Conservation (phyloP, 805 yeast genomes). For the Kodamaea leandrae region DNA sequence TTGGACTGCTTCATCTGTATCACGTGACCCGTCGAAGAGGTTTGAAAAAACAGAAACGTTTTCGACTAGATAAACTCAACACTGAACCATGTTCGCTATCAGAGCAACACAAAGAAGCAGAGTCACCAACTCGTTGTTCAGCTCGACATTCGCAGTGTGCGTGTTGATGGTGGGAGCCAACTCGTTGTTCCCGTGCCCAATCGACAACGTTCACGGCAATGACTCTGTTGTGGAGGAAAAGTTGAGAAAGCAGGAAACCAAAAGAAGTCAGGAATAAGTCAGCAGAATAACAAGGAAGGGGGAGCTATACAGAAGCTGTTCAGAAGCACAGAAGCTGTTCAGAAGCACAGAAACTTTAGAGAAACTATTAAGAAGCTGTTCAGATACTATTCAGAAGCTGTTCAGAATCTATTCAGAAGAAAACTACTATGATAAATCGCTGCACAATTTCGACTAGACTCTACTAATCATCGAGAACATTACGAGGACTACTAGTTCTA, state of each 20-base stretch:
- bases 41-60: neutral
- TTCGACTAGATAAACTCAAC: neutral
- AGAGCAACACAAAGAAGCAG: conserved; percentile 56
- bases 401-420: too few species aligned
- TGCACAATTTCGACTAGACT: too few species aligned
- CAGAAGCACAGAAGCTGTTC: too few species aligned
- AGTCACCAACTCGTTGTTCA: conserved; percentile 64
- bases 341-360: too few species aligned
- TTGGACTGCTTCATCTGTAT: neutral
- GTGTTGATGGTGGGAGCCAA: conserved; percentile 55
- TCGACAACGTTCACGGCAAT: conserved; percentile 40
- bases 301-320: neutral
- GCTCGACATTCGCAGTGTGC: conserved; percentile 73
- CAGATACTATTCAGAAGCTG: too few species aligned
- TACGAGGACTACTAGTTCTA: too few species aligned
- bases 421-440: too few species aligned
- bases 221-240: conserved; percentile 40
- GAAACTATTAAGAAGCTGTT: too few species aligned
- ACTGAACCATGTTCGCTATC: conserved; percentile 46
- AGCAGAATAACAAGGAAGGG: neutral
- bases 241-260: conserved; percentile 13
- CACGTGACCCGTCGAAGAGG: neutral
- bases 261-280: neutral
- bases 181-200: conserved; percentile 46
- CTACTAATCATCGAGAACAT: too few species aligned